Evolutionary conservation across 208 protist species (phyloP).

Genomic region (Leishmania arabica): DNA sequence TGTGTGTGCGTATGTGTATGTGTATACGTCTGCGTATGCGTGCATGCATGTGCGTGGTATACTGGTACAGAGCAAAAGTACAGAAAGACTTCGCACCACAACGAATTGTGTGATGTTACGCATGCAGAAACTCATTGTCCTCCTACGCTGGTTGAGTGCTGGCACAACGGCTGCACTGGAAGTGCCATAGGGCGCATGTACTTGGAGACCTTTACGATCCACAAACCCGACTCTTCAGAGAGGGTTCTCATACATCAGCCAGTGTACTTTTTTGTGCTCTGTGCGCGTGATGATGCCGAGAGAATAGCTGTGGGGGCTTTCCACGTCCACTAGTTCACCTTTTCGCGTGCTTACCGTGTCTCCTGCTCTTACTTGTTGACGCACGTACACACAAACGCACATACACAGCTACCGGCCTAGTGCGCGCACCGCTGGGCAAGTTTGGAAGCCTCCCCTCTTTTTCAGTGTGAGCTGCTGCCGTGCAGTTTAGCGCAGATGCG

Average conservation of each 20-base stretch:
- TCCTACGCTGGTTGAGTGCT: not conserved
- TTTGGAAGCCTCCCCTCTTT: not conserved
- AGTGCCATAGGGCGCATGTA: not conserved
- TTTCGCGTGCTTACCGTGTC: not conserved
- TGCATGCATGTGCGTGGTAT: not conserved
- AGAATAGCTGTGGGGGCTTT: not conserved
- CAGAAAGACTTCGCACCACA: not conserved
- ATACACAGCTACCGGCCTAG: not conserved
- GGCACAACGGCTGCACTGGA: not conserved
- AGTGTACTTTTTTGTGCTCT: not conserved
- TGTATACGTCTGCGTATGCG: slow-evolving; percentile 1
- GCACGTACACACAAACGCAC: not conserved
- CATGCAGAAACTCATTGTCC: not conserved
- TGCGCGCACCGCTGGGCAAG: not conserved
- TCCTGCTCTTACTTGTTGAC: not conserved
- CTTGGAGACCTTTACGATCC: not conserved
- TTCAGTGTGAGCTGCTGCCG: not conserved
- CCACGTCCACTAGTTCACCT: not conserved
- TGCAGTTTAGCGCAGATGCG: slow-evolving; percentile 5
- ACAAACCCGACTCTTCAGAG: not conserved
- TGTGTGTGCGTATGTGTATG: not conserved
- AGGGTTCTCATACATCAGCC: not conserved
- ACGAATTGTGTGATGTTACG: not conserved
- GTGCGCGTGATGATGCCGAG: not conserved
- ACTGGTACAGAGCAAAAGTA: not conserved